Percentiles rank a stretch among this genome's conserved stretches.
phyloP scores from a whole-genome alignment of 75 land plant genomes.

The Cunninghamia lanceolata region DNA sequence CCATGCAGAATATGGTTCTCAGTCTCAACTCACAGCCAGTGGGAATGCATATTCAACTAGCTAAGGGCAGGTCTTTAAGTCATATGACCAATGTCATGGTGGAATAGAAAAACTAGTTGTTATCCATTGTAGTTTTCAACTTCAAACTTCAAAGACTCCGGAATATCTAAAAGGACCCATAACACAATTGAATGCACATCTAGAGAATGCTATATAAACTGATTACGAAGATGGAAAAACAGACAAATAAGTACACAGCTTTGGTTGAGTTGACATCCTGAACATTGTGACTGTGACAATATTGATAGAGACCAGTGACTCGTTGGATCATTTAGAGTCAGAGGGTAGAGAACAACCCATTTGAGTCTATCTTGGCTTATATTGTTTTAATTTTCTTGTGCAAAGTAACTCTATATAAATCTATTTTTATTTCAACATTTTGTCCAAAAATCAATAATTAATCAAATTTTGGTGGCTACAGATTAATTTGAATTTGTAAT shows the following conservation, averaged over 20 bases:
- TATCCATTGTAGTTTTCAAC: neutral
- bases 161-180: neutral
- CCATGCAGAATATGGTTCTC: no score
- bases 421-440: neutral
- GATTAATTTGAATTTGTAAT: no score
- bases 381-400: no score
- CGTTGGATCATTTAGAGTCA: neutral
- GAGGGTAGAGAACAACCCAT: neutral
- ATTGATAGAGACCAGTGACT: neutral
- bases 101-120: neutral
- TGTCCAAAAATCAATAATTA: neutral
- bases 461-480: neutral
- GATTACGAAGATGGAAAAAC: neutral
- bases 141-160: neutral
- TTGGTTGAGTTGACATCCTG: neutral
- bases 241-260: neutral
- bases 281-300: neutral
- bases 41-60: neutral
- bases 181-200: neutral
- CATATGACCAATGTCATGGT: neutral
- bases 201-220: neutral
- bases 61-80: neutral
- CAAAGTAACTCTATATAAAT: no score
- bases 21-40: no score
- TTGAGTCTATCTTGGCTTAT: neutral